Evolutionary conservation across 2,329 filamentous ascomycete species (phyloP).

Genomic region (Paecilomyces formosus): DNA sequence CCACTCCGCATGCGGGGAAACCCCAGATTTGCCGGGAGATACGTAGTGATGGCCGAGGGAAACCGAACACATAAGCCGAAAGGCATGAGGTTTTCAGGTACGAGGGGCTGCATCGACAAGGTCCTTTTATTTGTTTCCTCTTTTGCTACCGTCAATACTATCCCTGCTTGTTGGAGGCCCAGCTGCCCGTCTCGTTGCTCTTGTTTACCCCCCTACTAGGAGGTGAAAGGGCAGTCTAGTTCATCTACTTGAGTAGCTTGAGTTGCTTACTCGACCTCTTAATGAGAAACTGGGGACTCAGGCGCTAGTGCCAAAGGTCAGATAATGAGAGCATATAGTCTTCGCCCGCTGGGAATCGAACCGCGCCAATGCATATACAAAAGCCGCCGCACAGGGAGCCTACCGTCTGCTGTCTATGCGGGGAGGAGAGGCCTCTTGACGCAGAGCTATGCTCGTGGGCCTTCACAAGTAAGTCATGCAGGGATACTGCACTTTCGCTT

Average conservation of each 20-base stretch:
- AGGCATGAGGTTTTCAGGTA: background rate
- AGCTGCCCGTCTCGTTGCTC: background rate
- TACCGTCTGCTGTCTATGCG: background rate
- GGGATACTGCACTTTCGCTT: background rate
- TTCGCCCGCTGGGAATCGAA: background rate
- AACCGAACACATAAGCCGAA: background rate
- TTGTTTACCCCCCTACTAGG: background rate
- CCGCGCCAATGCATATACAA: constrained; percentile 1
- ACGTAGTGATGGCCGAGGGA: background rate
- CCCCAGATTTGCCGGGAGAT: background rate
- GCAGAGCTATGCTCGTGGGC: constrained; percentile 22
- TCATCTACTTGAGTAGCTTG: background rate
- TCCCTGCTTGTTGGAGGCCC: background rate
- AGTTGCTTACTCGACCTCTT: background rate
- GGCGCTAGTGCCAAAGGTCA: background rate
- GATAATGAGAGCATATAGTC: background rate
- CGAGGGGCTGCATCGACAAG: background rate
- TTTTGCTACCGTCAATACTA: background rate
- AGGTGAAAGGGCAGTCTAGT: background rate
- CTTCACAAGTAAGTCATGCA: constrained; percentile 16
- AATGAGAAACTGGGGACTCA: background rate
- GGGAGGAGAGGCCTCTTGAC: constrained; percentile 15
- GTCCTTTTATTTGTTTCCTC: background rate
- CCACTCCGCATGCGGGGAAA: background rate
- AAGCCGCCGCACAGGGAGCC: background rate